phyloP scores from a whole-genome alignment of 2,329 filamentous ascomycete genomes.

The Davidsoniella neocaledoniae region DNA sequence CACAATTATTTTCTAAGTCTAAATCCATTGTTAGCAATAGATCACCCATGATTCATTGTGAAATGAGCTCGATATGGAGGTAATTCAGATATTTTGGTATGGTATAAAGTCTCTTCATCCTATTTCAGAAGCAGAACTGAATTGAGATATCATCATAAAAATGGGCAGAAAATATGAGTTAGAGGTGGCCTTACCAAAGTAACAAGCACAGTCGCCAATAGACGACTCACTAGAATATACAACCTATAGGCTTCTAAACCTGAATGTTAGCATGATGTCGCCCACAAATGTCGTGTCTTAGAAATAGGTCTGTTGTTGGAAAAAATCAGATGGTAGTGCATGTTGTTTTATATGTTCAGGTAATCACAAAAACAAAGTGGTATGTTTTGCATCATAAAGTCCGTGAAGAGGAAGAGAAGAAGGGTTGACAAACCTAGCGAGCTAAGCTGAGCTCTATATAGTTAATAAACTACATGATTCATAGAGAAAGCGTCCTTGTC shows the following conservation, averaged over 20 bases:
- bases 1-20: neutral
- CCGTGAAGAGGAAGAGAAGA: neutral
- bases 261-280: no score
- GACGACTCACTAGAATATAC: no score
- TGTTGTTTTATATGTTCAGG: slow-evolving; percentile 36
- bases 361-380: slow-evolving; percentile 13
- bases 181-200: neutral
- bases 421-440: neutral
- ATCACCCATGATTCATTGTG: neutral
- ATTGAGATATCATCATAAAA: slow-evolving; percentile 46
- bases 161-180: neutral
- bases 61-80: neutral
- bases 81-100: slow-evolving; percentile 19
- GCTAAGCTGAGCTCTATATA: neutral
- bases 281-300: no score
- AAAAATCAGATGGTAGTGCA: slow-evolving; percentile 58
- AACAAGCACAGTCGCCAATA: no score
- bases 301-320: neutral
- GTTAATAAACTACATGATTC: neutral
- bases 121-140: slow-evolving; percentile 64
- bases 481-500: neutral
- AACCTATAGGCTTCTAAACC: no score
- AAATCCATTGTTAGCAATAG: neutral
- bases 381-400: slow-evolving; percentile 12
- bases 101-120: slow-evolving; percentile 47